Base-by-base conservation (phyloP, 371 early-diverging fungal species). In the Polyrhizophydium stewartii region DNA sequence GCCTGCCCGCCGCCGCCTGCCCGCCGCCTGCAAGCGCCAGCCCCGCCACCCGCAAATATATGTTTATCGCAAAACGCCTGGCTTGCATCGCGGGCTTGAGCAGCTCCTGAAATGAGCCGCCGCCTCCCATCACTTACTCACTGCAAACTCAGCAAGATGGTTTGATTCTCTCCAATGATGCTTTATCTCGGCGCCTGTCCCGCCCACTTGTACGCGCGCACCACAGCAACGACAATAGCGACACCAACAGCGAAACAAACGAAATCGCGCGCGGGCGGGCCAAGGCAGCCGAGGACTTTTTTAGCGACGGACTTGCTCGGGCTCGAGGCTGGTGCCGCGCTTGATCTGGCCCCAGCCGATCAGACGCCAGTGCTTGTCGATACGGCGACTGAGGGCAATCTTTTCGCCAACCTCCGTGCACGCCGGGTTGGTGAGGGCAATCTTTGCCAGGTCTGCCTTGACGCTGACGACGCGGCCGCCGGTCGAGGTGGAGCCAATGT, bases 351-450 rank as follows among this genome's bases (percentile, higher is more conserved):
- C 99, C 95, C 96, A 96, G 67, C 99, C 99, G 75, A 98, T 97
- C 73, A 98, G 84, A 77, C 96, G 93, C 99, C 99, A 99, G 79
- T 99, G 97, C 81, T 94, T 94, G 64, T 96, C 96, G 66, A 99
- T 96, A 81, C 98, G 92, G 75, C 99, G 86, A 62, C 94, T 93
- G 59, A 99, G 81, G 10, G 99, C 97, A 64, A 99, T 92, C 84
- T 94, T 97, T 73, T 99, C 99, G 62, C 92, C 96, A 52, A 93
- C 81, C 73, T 99, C 98, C 47, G 98, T 96, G 82, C 99, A 99
- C 28, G 95, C 91, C 21, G 99, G 98, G 62, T 89, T 89, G 37
- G 89, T 92, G 59, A 99, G 85, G 24, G 89, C 83, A 72, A 99
- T 93, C 86, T 92, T 93, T 57, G 96, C 95, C 73, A 92, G 73